Conservation (phyloP, 225 moss, liverwort and hornwort species). For the Straminergon stramineum region DNA sequence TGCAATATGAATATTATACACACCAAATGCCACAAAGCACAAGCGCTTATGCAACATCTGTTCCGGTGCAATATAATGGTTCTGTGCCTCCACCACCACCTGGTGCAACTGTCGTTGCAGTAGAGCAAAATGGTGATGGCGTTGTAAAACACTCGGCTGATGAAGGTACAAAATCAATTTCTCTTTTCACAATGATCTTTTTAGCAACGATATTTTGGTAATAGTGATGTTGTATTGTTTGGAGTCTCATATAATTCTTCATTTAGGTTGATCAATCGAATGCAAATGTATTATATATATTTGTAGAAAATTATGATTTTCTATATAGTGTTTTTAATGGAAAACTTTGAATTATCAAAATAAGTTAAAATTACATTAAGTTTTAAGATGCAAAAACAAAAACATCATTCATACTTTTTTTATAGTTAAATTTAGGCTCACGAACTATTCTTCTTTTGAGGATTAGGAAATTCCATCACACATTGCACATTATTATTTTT, state of each 20-base stretch:
- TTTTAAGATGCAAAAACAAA: neutral
- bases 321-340: no score
- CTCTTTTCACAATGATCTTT: neutral
- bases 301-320: neutral
- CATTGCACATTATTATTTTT: neutral
- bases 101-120: neutral
- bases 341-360: neutral
- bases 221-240: neutral
- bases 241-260: neutral
- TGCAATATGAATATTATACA: conserved; percentile 43
- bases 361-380: neutral
- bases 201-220: neutral
- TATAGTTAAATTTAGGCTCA: neutral
- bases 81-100: conserved; percentile 10
- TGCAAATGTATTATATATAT: neutral
- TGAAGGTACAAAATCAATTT: conserved; percentile 16
- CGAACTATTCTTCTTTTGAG: neutral
- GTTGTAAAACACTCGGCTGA: conserved; percentile 7
- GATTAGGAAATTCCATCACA: neutral
- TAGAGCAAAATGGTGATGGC: conserved; percentile 15
- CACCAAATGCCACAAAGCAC: conserved; percentile 22
- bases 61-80: conserved; percentile 6
- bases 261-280: neutral
- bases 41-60: neutral
- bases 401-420: neutral